These are phyloP conservation scores for Microbotryum saponariae DNA, from an alignment of 1,284 basidiomycete species.

Conservation along the genomic window DNA sequence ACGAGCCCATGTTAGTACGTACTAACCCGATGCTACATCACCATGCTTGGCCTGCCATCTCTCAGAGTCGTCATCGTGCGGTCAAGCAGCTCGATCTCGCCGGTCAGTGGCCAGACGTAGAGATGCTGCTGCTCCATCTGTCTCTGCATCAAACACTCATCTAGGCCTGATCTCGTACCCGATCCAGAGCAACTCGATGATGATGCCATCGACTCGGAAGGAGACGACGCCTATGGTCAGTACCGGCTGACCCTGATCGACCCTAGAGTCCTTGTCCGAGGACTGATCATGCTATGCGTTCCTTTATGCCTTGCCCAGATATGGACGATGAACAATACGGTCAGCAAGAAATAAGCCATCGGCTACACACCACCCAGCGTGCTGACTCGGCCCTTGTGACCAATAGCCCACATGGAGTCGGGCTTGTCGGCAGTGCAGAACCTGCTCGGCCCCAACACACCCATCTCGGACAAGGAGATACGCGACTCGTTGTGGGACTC, in stretches of 20 bases:
- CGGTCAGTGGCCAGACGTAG: constrained; percentile 48
- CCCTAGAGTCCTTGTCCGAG: background rate
- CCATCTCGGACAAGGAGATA: constrained; percentile 65
- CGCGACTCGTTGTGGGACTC: constrained; percentile 78
- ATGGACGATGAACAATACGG: constrained; percentile 55
- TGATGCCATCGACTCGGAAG: constrained; percentile 44
- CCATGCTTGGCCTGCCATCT: background rate
- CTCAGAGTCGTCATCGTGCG: constrained; percentile 57
- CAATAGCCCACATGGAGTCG: constrained; percentile 61
- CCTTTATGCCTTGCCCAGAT: constrained; percentile 1
- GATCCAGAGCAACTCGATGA: constrained; percentile 64
- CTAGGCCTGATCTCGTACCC: background rate
- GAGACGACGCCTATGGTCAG: constrained; percentile 17
- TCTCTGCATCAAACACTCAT: background rate
- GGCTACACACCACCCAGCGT: background rate
- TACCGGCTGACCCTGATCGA: too few relatives aligned
- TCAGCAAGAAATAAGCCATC: background rate
- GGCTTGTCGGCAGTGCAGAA: constrained; percentile 60
- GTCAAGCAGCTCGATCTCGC: constrained; percentile 81
- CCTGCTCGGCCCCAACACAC: constrained; percentile 60
- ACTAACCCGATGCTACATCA: too few relatives aligned
- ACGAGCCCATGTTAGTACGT: too few relatives aligned
- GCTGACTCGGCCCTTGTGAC: background rate
- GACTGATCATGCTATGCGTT: background rate
- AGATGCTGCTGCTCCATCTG: constrained; percentile 4